Evolutionary conservation across 768 basidiomycete genomes (phyloP).

Genomic region (Rhodotorula kratochvilovae): DNA sequence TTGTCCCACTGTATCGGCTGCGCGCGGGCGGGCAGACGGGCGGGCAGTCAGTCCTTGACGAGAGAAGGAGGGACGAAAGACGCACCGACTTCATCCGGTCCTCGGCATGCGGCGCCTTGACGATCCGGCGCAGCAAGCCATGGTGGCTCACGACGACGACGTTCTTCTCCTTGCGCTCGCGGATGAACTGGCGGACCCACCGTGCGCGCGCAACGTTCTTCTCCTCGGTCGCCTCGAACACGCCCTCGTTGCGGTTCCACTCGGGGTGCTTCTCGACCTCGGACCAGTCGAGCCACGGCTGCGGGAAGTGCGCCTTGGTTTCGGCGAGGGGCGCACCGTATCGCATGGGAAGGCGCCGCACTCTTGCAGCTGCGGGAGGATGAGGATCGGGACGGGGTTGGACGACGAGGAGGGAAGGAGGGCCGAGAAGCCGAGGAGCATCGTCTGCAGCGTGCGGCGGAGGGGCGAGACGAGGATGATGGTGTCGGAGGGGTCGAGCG

Average conservation of each 20-base stretch:
- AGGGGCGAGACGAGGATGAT: conserved; percentile 36
- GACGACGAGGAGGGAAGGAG: neutral
- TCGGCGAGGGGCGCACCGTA: conserved; percentile 16
- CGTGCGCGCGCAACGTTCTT: conserved; percentile 29
- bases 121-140: conserved; percentile 23
- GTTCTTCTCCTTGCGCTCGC: conserved; percentile 4
- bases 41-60: neutral
- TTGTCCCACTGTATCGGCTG: conserved; percentile 30
- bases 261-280: conserved; percentile 15
- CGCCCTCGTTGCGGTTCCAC: conserved; percentile 32
- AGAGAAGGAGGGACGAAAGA: neutral
- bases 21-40: neutral
- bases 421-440: conserved; percentile 21
- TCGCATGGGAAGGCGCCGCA: conserved; percentile 30
- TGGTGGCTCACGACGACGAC: conserved; percentile 33
- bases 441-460: conserved; percentile 34
- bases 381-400: conserved; percentile 2
- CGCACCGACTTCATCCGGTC: conserved; percentile 19
- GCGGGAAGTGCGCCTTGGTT: conserved; percentile 19
- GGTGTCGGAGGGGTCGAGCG: conserved; percentile 16
- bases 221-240: conserved; percentile 20
- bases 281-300: conserved; percentile 31
- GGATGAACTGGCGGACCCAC: conserved; percentile 29
- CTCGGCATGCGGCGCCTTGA: conserved; percentile 32
- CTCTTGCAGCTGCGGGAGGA: conserved; percentile 35